Conservation (phyloP, 2,329 filamentous ascomycete genomes). For the Madurella fahalii region DNA sequence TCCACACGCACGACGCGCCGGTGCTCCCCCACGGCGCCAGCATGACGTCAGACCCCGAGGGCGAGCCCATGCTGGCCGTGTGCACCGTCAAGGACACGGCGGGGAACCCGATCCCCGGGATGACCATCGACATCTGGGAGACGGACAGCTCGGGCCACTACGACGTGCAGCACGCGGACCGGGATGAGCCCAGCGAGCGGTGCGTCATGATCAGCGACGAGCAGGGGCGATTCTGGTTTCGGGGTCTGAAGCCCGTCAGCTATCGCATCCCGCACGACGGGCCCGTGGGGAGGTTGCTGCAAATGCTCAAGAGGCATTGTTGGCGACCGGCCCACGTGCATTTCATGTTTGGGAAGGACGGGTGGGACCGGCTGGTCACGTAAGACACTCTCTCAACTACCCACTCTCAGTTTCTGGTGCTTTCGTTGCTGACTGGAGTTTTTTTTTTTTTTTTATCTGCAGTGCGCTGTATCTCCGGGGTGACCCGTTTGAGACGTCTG, state of each 20-base stretch:
- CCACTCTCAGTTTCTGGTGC: not conserved
- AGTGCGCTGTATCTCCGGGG: conserved; percentile 73
- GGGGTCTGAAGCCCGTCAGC: conserved; percentile 75
- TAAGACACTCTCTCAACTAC: conserved; percentile 52
- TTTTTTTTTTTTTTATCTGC: conserved; percentile 9
- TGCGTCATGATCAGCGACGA: conserved; percentile 62
- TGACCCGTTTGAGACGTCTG: conserved; percentile 77
- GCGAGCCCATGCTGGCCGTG: conserved; percentile 67
- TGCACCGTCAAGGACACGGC: conserved; percentile 64
- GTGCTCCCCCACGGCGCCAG: conserved; percentile 49
- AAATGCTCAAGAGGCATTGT: conserved; percentile 65
- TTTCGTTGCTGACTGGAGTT: not conserved
- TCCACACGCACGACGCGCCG: conserved; percentile 76
- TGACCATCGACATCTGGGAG: conserved; percentile 81
- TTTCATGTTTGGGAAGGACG: conserved; percentile 81
- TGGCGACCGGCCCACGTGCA: conserved; percentile 78
- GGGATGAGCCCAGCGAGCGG: conserved; percentile 64
- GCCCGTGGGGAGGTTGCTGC: conserved; percentile 70
- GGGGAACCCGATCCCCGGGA: conserved; percentile 59
- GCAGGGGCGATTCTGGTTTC: conserved; percentile 78
- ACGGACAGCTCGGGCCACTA: conserved; percentile 77
- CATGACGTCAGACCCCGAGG: conserved; percentile 66
- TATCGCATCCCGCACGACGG: conserved; percentile 85
- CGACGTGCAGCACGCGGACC: conserved; percentile 70
- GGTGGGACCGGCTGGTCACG: conserved; percentile 80